Evolutionary conservation across 371 early-diverging fungal genomes (phyloP).

Genomic region (Circinella minor): DNA sequence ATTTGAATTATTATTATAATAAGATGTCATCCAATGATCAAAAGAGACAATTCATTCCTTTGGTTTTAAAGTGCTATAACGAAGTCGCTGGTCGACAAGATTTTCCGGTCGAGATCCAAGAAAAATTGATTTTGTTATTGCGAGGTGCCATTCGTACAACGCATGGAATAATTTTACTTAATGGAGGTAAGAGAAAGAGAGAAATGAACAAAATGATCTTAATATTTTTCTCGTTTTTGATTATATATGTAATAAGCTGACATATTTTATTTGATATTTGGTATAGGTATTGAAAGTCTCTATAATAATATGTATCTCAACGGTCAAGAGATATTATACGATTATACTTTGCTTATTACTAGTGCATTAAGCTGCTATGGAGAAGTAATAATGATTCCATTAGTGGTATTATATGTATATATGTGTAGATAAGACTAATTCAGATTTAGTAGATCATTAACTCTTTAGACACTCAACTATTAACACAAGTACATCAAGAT

Average conservation of each 20-base stretch:
- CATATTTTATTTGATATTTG: not conserved
- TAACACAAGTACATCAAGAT: slow-evolving; percentile 28
- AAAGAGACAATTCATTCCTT: too few species aligned
- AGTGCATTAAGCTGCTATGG: slow-evolving; percentile 80
- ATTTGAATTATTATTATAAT: not conserved
- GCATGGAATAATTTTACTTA: not conserved
- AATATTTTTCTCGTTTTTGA: too few species aligned
- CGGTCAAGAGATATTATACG: slow-evolving; percentile 29
- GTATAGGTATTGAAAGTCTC: not conserved
- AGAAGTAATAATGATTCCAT: slow-evolving; percentile 50
- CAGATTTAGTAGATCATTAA: not conserved
- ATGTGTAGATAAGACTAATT: not conserved
- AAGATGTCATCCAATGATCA: not conserved
- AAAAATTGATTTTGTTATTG: not conserved
- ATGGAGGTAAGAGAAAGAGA: not conserved
- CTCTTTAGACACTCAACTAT: not conserved
- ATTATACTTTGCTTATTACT: slow-evolving; percentile 73
- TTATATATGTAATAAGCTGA: not conserved
- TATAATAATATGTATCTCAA: not conserved
- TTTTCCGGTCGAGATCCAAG: not conserved
- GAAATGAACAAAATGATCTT: too few species aligned
- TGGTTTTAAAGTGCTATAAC: not conserved
- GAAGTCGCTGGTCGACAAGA: slow-evolving; percentile 6
- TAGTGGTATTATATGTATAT: not conserved
- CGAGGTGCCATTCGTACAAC: not conserved